phyloP scores from a whole-genome alignment of 2,329 filamentous ascomycete species.

The Xylaria digitata region DNA sequence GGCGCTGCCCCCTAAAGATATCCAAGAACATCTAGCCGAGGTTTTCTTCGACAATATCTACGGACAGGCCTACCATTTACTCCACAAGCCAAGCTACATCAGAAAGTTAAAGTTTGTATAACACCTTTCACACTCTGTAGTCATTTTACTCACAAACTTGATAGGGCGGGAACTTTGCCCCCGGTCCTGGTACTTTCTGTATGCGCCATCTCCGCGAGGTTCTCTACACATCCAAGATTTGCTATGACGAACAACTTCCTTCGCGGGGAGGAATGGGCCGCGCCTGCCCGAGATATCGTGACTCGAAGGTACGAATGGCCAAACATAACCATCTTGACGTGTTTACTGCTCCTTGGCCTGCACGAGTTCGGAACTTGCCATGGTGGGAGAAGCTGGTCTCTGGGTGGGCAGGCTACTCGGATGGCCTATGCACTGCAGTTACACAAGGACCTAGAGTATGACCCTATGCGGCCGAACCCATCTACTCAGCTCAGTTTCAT shows the following conservation, averaged over 20 bases:
- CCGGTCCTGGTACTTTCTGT: slow-evolving; percentile 94
- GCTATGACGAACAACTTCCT: slow-evolving; percentile 82
- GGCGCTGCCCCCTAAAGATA: slow-evolving; percentile 82
- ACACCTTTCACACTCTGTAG: slow-evolving; percentile 21
- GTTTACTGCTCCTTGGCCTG: slow-evolving; percentile 85
- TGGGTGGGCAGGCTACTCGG: slow-evolving; percentile 92
- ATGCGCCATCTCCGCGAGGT: slow-evolving; percentile 93
- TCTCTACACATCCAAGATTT: slow-evolving; percentile 87
- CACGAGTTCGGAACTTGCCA: slow-evolving; percentile 98
- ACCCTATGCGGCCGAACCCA: slow-evolving; percentile 74
- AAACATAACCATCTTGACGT: slow-evolving; percentile 94
- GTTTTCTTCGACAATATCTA: slow-evolving; percentile 97
- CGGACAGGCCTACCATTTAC: slow-evolving; percentile 90
- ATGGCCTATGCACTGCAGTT: slow-evolving; percentile 97
- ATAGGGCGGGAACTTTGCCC: slow-evolving; percentile 79
- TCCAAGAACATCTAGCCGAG: slow-evolving; percentile 93
- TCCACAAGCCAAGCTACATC: slow-evolving; percentile 98
- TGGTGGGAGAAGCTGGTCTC: slow-evolving; percentile 93
- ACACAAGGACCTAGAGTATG: slow-evolving; percentile 89
- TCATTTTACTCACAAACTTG: slow-evolving; percentile 45
- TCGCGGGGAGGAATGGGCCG: slow-evolving; percentile 91
- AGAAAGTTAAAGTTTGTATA: slow-evolving; percentile 75
- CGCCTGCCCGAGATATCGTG: slow-evolving; percentile 86
- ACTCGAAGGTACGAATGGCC: slow-evolving; percentile 91
- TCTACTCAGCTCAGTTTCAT: slow-evolving; percentile 82